Evolutionary conservation across 371 early-diverging fungal genomes (phyloP), one percentile per base, ranked within the genome.

Genomic region (Mucor racemosus): DNA sequence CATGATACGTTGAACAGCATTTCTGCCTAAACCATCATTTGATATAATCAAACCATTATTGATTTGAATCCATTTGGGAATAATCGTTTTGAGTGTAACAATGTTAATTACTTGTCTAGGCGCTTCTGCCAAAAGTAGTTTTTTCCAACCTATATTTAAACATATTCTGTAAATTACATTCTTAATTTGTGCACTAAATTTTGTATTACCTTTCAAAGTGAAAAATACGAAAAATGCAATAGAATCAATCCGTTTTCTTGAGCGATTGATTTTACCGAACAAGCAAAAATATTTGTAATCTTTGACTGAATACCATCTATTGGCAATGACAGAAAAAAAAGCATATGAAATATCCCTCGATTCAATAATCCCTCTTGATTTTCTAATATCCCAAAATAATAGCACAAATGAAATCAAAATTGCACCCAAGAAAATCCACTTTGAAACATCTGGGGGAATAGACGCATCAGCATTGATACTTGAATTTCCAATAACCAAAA

Each of bases 201-300:
- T 15, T 26, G 13, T 34, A 39, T 53, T 78, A 89, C 92, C 91
- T 83, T 92, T 92, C 61, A 95, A 87, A 5, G 87, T 84, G 73
- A 96, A 95, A 74, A 93, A 96, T 33, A 94, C 91, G 76, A 90
- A 96, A 76, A 94, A 94, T 1, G 95, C 93, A 13, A 95, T 62
- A 0, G 82, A 69, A 65, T 96, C 97, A 13, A 81, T 79, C 17
- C 69, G 65, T 67, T 86, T 91, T 58, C 87, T 81, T 0, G 89
- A 86, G 53, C 87, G 82, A 54, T 90, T 84, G 64, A 96, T 92
- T 61, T 91, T 84, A 13, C 81, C 67, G 75, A 96, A 96, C 59
- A 96, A 85, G 78, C 96, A 96, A 69, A 85, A 94, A 75, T 95
- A 92, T n/a, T 85, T 75, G 68, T 92, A 95, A 15, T 84, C 81